Evolutionary conservation across 164 flowering plant genomes (phyloP).

Genomic region (Houttuynia cordata): DNA sequence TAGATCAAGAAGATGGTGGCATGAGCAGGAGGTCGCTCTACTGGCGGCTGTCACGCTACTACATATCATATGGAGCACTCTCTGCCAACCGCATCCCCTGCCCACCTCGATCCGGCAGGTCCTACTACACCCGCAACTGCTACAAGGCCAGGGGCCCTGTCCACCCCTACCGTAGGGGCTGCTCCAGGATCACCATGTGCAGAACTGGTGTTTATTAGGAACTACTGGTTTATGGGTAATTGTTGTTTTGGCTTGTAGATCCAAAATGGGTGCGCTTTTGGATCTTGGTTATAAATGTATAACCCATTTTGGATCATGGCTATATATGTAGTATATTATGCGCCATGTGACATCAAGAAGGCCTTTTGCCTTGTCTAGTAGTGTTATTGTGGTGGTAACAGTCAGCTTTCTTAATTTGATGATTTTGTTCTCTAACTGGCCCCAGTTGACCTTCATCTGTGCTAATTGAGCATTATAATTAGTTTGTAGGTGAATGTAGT

Average conservation of each 20-base stretch:
- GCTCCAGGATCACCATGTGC: constrained; percentile 63
- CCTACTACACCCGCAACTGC: constrained; percentile 77
- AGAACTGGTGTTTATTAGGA: constrained; percentile 19
- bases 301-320: no score
- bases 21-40: constrained; percentile 39
- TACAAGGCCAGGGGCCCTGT: constrained; percentile 41
- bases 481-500: background rate
- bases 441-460: no score
- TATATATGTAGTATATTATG: no score
- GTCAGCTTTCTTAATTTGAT: no score
- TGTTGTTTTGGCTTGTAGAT: no score
- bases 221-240: constrained; percentile 5
- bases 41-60: constrained; percentile 35
- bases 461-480: no score
- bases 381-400: no score
- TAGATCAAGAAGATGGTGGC: constrained; percentile 2
- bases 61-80: constrained; percentile 73
- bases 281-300: no score
- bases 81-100: constrained; percentile 71
- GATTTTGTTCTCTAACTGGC: no score
- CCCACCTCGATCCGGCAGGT: constrained; percentile 75
- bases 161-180: constrained; percentile 61
- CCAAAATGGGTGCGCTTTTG: no score
- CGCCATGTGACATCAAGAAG: no score
- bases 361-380: no score